These are phyloP conservation scores for Coniochaeta hoffmannii DNA, from an alignment of 2,329 filamentous ascomycete species.

Conservation along the genomic window DNA sequence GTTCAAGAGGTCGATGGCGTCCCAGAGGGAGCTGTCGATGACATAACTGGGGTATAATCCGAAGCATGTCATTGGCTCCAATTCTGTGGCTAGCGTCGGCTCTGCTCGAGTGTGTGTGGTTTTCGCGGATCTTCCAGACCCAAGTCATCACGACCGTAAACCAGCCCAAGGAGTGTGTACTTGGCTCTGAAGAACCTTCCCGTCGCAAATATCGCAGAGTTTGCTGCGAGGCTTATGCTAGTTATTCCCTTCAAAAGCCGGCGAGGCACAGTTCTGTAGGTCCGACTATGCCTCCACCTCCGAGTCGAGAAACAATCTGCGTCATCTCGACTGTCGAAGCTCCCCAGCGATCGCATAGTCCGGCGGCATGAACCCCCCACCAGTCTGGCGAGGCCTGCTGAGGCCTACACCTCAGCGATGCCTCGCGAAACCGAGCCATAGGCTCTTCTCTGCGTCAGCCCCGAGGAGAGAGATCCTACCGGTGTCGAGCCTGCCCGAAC, in stretches of 20 bases:
- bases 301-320: neutral
- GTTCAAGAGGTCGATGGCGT: no score
- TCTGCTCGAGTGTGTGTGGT: neutral
- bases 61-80: neutral
- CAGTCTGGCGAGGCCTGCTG: neutral
- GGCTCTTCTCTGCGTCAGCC: constrained; percentile 39
- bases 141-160: no score
- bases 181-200: no score
- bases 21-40: neutral
- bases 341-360: neutral
- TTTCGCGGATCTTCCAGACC: neutral
- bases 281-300: neutral
- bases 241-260: no score
- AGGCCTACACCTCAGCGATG: neutral
- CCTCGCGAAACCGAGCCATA: neutral
- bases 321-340: neutral
- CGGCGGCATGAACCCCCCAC: neutral
- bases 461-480: constrained; percentile 40
- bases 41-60: neutral
- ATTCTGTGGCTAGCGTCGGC: neutral
- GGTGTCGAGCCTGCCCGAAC: constrained; percentile 40
- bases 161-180: no score
- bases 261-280: neutral
- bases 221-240: no score
- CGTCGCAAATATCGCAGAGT: no score